Base-by-base conservation (phyloP, 495 filamentous ascomycete genomes). In the Bacidia rubella region DNA sequence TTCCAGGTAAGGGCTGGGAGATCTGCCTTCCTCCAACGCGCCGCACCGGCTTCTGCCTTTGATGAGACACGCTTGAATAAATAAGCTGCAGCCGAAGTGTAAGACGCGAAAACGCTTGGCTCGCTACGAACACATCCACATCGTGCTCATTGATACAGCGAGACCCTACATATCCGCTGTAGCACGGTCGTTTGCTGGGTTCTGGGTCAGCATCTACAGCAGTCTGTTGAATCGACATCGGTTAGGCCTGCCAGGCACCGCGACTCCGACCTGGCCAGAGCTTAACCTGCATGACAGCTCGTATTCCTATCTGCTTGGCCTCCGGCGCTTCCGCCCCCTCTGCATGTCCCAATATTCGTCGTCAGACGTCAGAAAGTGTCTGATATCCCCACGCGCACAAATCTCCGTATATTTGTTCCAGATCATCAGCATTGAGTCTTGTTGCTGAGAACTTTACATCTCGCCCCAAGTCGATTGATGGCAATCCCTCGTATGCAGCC, bases 1-100 rank as follows among this genome's bases (percentile, higher is more conserved):
- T 5, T 44, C 20, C 5, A 9, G 20, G 9, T 5, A n/a, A 20
- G 15, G 20, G 7, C 41, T 44, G 41, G 41, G n/a, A n/a, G n/a
- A 10, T n/a, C 32, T 39, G 32, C 32, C 32, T 39, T n/a, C 32
- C 32, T n/a, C n/a, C 10, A 39, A n/a, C 41, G 41, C 41, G 41
- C 41, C 41, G 41, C 41, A 44, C 7, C 41, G 41, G 41, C 41
- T 44, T 44, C 41, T 44, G 7, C 41, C 41, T 44, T 22, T 44
- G 12, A 22, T 9, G 41, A 20, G 41, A 44, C 41, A 44, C 17
- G 41, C 41, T n/a, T n/a, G n/a, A n/a, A n/a, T n/a, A n/a, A n/a
- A 22, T 44, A 22, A 44, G 41, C 15, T 44, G 29, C 29, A 35
- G 29, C 29, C 5, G 9, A 9, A 7, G 5, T 20, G 5, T 44